Conservation (phyloP, 257 asterid genomes). For the Gentiana straminea region DNA sequence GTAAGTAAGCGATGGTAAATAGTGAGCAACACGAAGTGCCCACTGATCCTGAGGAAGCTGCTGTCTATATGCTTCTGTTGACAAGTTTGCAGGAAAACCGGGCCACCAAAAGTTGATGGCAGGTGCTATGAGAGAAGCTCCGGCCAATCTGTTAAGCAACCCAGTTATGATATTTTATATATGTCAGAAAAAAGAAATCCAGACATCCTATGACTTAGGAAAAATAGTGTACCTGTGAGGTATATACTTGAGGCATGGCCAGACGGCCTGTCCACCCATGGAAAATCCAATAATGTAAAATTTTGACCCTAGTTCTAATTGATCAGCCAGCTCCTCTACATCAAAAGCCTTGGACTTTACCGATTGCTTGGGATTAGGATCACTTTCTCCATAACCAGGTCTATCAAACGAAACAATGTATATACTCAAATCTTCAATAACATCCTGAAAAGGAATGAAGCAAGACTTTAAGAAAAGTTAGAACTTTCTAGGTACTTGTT, state of each 20-base stretch:
- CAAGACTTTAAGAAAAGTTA: too few species aligned
- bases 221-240: slow-evolving; percentile 41
- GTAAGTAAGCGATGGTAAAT: slow-evolving; percentile 48
- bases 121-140: slow-evolving; percentile 70
- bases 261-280: slow-evolving; percentile 62
- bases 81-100: slow-evolving; percentile 54
- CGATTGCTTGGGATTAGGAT: slow-evolving; percentile 67
- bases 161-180: too few species aligned
- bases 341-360: slow-evolving; percentile 73
- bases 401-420: too few species aligned
- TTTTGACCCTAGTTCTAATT: slow-evolving; percentile 50
- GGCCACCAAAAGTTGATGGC: slow-evolving; percentile 75
- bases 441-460: too few species aligned
- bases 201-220: too few species aligned
- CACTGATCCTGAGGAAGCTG: slow-evolving; percentile 34
- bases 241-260: slow-evolving; percentile 68
- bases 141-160: slow-evolving; percentile 54
- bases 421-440: too few species aligned
- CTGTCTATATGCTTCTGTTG: slow-evolving; percentile 57
- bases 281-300: slow-evolving; percentile 70
- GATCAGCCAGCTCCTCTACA: slow-evolving; percentile 81
- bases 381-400: slow-evolving; percentile 58
- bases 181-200: too few species aligned
- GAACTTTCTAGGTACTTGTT: too few species aligned
- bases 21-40: slow-evolving; percentile 38